Evolutionary conservation across 352 stramenopile species (phyloP).

Genomic region (Pythium utonaiense): DNA sequence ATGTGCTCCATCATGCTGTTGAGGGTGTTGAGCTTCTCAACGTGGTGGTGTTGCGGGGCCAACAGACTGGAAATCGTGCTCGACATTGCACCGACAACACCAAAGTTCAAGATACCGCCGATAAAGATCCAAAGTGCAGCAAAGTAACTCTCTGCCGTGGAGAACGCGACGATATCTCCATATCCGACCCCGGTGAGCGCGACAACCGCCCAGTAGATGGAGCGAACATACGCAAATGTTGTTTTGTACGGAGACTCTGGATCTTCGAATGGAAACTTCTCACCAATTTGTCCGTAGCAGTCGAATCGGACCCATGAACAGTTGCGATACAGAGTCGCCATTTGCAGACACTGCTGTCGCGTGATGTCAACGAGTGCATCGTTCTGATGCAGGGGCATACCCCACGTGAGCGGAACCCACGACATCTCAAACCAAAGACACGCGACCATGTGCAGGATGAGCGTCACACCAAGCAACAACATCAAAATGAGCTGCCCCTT

Average conservation of each 20-base stretch:
- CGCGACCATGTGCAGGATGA: constrained; percentile 57
- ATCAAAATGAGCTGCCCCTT: constrained; percentile 46
- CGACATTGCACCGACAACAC: constrained; percentile 74
- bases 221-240: constrained; percentile 64
- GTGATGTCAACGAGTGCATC: constrained; percentile 20
- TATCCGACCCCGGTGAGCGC: constrained; percentile 70
- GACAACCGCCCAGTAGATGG: constrained; percentile 74
- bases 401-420: constrained; percentile 30
- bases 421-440: constrained; percentile 76
- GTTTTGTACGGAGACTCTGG: constrained; percentile 34
- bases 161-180: constrained; percentile 71
- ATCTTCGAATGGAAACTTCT: constrained; percentile 44
- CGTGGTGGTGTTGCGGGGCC: constrained; percentile 51
- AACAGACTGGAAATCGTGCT: constrained; percentile 73
- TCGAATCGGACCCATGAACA: constrained; percentile 72
- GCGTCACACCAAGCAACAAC: constrained; percentile 45
- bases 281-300: constrained; percentile 60
- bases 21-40: constrained; percentile 66
- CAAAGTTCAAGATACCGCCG: constrained; percentile 75
- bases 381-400: not conserved
- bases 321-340: constrained; percentile 51
- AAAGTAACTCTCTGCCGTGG: constrained; percentile 67
- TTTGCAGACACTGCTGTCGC: constrained; percentile 39
- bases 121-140: constrained; percentile 75
- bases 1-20: constrained; percentile 64